These are phyloP conservation scores for Eucalyptus sp. DNA, from an alignment of 345 rosid genomes.

Conservation along the genomic window DNA sequence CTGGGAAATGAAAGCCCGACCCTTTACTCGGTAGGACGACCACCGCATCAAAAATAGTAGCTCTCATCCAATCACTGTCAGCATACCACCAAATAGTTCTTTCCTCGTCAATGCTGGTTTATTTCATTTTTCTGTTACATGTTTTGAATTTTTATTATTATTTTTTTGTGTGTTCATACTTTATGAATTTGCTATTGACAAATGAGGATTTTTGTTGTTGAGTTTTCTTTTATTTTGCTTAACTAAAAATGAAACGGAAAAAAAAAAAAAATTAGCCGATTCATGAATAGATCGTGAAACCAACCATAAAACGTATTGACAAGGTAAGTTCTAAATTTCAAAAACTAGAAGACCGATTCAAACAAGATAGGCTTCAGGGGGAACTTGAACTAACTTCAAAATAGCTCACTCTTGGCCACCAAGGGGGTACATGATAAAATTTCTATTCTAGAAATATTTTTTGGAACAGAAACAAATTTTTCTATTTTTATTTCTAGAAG, in stretches of 20 bases:
- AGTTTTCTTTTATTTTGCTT: neutral
- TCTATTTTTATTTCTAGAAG: no score
- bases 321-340: neutral
- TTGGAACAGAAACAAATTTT: no score
- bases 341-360: fast-evolving
- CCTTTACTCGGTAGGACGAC: neutral
- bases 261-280: neutral
- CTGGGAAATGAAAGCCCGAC: conserved; percentile 7
- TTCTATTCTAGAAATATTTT: no score
- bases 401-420: fast-evolving
- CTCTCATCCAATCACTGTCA: conserved; percentile 26
- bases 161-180: neutral
- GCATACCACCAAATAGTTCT: conserved; percentile 49
- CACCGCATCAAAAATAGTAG: conserved; percentile 24
- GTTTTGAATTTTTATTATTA: neutral
- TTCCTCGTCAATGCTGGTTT: neutral
- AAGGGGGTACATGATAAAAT: no score
- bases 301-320: neutral
- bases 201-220: neutral
- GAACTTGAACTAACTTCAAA: no score
- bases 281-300: neutral
- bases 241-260: neutral
- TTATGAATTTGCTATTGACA: neutral
- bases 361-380: neutral
- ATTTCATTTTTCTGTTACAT: neutral